Evolutionary conservation across 805 yeast species (phyloP).

Genomic region (Saturnispora quitensis): DNA sequence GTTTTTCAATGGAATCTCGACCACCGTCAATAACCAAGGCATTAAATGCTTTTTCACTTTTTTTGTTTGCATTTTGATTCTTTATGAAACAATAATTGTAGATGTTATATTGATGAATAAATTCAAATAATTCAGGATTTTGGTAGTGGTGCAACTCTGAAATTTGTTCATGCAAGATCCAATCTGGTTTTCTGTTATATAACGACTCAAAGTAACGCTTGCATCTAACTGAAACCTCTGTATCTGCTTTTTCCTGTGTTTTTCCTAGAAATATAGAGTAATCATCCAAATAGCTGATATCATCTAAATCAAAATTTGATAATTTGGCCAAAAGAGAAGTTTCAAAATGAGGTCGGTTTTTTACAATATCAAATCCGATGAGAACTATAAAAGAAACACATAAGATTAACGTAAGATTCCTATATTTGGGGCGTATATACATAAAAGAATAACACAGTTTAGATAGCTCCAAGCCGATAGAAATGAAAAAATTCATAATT

Average conservation of each 20-base stretch:
- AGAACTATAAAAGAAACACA: neutral
- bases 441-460: neutral
- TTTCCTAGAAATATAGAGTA: neutral
- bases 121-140: constrained; percentile 7
- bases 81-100: constrained; percentile 11
- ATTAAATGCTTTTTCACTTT: neutral
- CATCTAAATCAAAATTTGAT: neutral
- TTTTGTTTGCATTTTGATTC: neutral
- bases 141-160: constrained; percentile 25
- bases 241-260: neutral
- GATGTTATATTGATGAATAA: constrained; percentile 7
- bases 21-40: constrained; percentile 6
- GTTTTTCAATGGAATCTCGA: constrained; percentile 23
- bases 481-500: neutral
- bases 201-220: constrained; percentile 37
- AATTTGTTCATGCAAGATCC: constrained; percentile 27
- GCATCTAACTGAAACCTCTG: constrained; percentile 28
- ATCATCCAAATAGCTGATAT: neutral
- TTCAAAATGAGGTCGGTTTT: neutral
- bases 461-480: neutral
- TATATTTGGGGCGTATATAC: neutral
- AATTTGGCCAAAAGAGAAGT: neutral
- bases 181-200: constrained; percentile 31
- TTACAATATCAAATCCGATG: neutral
- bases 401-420: neutral